Evolutionary conservation across 1,139 yeast species (phyloP).

Genomic region (Saccharomycopsis crataegensis): DNA sequence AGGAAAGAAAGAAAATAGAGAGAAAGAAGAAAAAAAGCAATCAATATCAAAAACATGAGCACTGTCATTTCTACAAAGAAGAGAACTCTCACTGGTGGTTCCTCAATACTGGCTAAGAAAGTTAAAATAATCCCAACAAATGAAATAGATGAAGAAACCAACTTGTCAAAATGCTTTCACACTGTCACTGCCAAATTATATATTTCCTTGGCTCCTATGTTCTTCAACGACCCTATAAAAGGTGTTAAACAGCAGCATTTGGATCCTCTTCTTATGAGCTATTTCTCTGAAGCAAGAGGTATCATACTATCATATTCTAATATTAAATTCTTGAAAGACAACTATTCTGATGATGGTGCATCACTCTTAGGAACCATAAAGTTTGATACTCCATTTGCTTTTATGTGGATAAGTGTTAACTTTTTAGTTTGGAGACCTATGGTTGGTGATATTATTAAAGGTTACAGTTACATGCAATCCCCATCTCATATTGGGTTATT

Average conservation of each 20-base stretch:
- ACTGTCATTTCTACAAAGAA: too few relatives aligned
- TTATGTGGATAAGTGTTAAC: conserved; percentile 81
- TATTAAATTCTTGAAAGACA: conserved; percentile 29
- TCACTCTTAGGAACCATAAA: conserved; percentile 52
- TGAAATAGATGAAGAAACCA: conserved; percentile 21
- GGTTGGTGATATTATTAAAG: conserved; percentile 77
- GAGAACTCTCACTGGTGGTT: too few relatives aligned
- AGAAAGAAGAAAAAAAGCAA: too few relatives aligned
- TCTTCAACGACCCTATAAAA: conserved; percentile 55
- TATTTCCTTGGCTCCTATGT: conserved; percentile 81
- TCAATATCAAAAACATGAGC: too few relatives aligned
- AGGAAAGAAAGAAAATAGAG: too few relatives aligned
- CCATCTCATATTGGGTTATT: conserved; percentile 91
- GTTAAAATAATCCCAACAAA: not conserved
- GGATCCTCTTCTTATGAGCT: conserved; percentile 83
- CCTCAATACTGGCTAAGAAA: not conserved
- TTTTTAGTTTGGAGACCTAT: conserved; percentile 85
- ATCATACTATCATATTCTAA: conserved; percentile 76
- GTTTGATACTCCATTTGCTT: conserved; percentile 82
- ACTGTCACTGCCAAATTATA: conserved; percentile 58
- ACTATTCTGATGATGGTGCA: not conserved
- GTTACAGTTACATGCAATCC: conserved; percentile 84
- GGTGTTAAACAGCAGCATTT: conserved; percentile 85
- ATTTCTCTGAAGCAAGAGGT: conserved; percentile 66
- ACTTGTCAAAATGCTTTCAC: conserved; percentile 54